Base-by-base conservation (phyloP, 2,329 filamentous ascomycete species). In the Aureobasidium lini region DNA sequence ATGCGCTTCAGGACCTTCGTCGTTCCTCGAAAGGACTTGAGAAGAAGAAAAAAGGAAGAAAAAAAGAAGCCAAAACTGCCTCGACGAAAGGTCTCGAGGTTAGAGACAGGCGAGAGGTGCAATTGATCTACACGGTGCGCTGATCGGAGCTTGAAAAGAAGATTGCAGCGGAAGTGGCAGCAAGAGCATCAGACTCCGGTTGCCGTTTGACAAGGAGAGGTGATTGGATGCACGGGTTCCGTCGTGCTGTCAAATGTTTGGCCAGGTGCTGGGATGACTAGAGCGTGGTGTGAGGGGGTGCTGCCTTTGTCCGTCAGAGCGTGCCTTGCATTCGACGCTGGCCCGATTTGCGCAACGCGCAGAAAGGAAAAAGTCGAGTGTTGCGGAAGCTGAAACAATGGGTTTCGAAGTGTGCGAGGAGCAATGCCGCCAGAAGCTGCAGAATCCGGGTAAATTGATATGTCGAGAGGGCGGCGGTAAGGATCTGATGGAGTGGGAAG, bases 321-420 rank as follows among this genome's bases (percentile, higher is more conserved):
- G 61, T 63, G 54, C 61, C 61, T 63, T 63, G 61, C 61, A 61
- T 63, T 53, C 60, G 47, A 61, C 59, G 56, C 42, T 57, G 52
- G 50, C 31, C 44, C 50, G 43, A 40, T 31, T 39, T 60, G 59
- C 50, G 43, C 58, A 53, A 60, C 58, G 50, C 52, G 59, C 54
- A 32, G 36, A 57, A 48, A 32, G 18, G 34, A 23, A 32, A 44
- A 49, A 59, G 15, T 43, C 29, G 48, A 52, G 57, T 44, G 57
- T 52, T 43, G 37, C 57, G 31, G 39, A 15, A 56, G 40, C 39
- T 56, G 52, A 56, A 56, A 56, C 52, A 56, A 46, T 40, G 40
- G 29, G 52, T 56, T 43, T 56, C 39, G 31, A 46, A 43, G 37
- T 28, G 44, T 32, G 40, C 39, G 54, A 47, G 54, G 28, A 47